Evolutionary conservation across 2,329 filamentous ascomycete species (phyloP).

Genomic region (Magnaporthiopsis incrustans): DNA sequence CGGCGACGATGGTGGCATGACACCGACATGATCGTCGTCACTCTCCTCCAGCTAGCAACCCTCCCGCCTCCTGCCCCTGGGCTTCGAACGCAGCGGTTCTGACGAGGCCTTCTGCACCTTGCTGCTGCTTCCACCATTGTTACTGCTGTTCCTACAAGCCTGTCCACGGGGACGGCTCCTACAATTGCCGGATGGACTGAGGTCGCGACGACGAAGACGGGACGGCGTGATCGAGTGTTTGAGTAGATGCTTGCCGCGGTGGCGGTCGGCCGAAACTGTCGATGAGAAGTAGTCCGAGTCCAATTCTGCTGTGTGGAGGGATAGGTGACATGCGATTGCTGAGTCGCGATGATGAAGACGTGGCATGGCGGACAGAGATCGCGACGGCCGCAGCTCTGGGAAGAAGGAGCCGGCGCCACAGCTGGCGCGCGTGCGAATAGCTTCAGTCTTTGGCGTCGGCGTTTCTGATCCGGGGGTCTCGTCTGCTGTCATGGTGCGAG

Average conservation of each 20-base stretch:
- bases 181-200: slow-evolving; percentile 22
- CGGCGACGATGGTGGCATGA: background rate
- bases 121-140: slow-evolving; percentile 24
- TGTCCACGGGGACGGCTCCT: slow-evolving; percentile 38
- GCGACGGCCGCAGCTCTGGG: slow-evolving; percentile 17
- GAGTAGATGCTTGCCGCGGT: background rate
- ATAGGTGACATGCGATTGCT: background rate
- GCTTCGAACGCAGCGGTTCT: slow-evolving; percentile 32
- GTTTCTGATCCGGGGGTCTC: slow-evolving; percentile 16
- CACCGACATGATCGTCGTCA: background rate
- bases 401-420: slow-evolving; percentile 14
- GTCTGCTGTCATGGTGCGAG: background rate
- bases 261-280: background rate
- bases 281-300: slow-evolving; percentile 16
- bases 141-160: slow-evolving; percentile 22
- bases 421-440: slow-evolving; percentile 6
- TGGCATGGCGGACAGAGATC: slow-evolving; percentile 8
- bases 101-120: slow-evolving; percentile 36
- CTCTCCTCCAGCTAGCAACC: slow-evolving; percentile 25
- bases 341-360: slow-evolving; percentile 23
- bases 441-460: slow-evolving; percentile 19
- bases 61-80: slow-evolving; percentile 30
- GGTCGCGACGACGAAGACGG: slow-evolving; percentile 23
- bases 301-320: background rate
- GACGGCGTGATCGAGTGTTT: slow-evolving; percentile 11